Evolutionary conservation across 805 yeast genomes (phyloP), one percentile per base, ranked within the genome.

Genomic region (Barnettozyma californica): DNA sequence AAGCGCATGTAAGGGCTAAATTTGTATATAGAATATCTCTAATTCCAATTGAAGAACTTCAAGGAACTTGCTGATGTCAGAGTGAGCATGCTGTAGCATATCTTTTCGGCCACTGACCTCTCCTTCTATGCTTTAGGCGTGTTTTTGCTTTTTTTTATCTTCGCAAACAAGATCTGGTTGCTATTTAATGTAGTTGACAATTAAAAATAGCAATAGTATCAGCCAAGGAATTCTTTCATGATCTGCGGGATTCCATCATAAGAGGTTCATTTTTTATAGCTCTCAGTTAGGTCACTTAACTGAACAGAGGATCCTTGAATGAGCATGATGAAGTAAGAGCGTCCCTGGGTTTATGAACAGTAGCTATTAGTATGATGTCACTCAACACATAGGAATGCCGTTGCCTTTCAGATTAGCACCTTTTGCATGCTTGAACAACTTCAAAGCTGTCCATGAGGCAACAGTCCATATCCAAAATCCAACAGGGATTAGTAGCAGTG

Each of bases 391-490:
- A 23, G 19, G 25, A 18, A 14, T 38, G 29, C n/a, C 27, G 18
- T 16, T n/a, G 20, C 38, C 13, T 14, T 18, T 20, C 8, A 19
- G 18, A 33, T 41, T 73, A 21, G 78, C 75, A 8, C 89, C 89
- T 55, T 81, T 84, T 20, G 94, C 84, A 60, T 87, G 94, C 48
- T 89, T 71, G 66, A 87, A 87, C 48, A 87, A 68, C 64, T 87
- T 87, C 76, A 87, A 73, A 34, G 94, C 91, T 41, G 81, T 71
- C 95, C 95, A 87, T 10, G 90, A 79, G 4, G 76, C 67, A 9
- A 81, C 66, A 38, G 90, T 79, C 95, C 95, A 87, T 5, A 80
- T 63, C 86, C 87, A 81, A 1, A 66, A 59, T 16, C 67, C 61
- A 9, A 68, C 71, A 5, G 71, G 67, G 11, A 64, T 40, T 25